Evolutionary conservation across 225 moss, liverwort and hornwort species (phyloP).

Genomic region (Straminergon stramineum): DNA sequence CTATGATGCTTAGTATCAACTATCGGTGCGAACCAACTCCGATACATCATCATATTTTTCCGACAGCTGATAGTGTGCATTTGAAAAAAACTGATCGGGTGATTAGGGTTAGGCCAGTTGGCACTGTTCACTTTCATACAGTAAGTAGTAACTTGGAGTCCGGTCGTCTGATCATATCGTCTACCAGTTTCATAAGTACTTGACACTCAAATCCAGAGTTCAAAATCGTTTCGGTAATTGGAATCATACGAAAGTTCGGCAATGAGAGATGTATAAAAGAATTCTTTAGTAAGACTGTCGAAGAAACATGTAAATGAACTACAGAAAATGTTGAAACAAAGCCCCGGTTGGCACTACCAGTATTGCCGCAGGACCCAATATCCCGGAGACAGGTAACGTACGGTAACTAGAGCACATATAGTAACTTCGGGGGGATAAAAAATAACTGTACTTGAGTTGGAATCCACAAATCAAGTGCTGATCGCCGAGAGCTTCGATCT

Average conservation of each 20-base stretch:
- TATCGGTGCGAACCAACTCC: too few species aligned
- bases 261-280: too few species aligned
- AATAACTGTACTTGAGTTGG: too few species aligned
- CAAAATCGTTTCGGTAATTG: too few species aligned
- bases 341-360: neutral
- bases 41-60: too few species aligned
- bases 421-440: accelerated
- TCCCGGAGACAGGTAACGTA: too few species aligned
- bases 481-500: neutral
- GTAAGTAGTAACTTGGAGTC: accelerated
- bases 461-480: too few species aligned
- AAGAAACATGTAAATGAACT: neutral
- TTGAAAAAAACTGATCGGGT: neutral
- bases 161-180: accelerated
- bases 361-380: neutral
- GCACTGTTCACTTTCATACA: accelerated
- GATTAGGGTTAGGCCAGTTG: neutral
- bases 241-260: accelerated
- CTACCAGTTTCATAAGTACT: neutral
- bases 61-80: too few species aligned
- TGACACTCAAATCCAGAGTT: neutral
- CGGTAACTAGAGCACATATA: too few species aligned
- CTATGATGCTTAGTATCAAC: too few species aligned
- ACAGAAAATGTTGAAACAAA: neutral
- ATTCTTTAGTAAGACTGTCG: too few species aligned